These are phyloP conservation scores for Schizophyllum commune DNA, from an alignment of 1,284 basidiomycete species.

Conservation along the genomic window DNA sequence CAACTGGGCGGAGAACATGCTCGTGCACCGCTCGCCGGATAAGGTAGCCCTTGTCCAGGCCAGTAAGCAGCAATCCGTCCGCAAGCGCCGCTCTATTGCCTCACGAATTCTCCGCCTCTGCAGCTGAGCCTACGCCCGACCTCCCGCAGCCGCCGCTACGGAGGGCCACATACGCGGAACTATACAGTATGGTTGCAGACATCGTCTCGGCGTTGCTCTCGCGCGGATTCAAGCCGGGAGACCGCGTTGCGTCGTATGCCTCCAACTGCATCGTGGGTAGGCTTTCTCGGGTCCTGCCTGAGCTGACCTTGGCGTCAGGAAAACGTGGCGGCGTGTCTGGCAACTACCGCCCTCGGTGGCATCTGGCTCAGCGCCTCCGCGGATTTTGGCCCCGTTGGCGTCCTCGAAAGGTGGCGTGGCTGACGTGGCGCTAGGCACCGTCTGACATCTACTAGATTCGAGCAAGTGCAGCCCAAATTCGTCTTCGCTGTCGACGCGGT, in stretches of 20 bases:
- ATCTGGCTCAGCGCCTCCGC: slow-evolving; percentile 84
- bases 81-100: slow-evolving; percentile 6
- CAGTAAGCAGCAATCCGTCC: slow-evolving; percentile 35
- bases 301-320: slow-evolving; percentile 35
- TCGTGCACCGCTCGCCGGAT: slow-evolving; percentile 47
- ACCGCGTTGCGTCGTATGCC: slow-evolving; percentile 75
- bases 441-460: slow-evolving; percentile 36
- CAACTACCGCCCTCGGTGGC: slow-evolving; percentile 67
- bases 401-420: slow-evolving; percentile 58
- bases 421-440: slow-evolving; percentile 9
- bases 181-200: slow-evolving; percentile 56
- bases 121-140: slow-evolving; percentile 56
- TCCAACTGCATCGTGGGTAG: slow-evolving; percentile 65
- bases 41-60: slow-evolving; percentile 73
- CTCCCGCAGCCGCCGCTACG: slow-evolving; percentile 38
- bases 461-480: slow-evolving; percentile 68
- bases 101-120: slow-evolving; percentile 2
- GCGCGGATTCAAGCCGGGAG: slow-evolving; percentile 59
- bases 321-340: slow-evolving; percentile 68
- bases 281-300: background rate
- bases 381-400: slow-evolving; percentile 80
- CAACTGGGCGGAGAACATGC: slow-evolving; percentile 87
- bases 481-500: slow-evolving; percentile 71
- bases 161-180: slow-evolving; percentile 48
- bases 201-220: slow-evolving; percentile 54